Conservation (phyloP, 352 stramenopile genomes). For the Phytophthora kernoviae region DNA sequence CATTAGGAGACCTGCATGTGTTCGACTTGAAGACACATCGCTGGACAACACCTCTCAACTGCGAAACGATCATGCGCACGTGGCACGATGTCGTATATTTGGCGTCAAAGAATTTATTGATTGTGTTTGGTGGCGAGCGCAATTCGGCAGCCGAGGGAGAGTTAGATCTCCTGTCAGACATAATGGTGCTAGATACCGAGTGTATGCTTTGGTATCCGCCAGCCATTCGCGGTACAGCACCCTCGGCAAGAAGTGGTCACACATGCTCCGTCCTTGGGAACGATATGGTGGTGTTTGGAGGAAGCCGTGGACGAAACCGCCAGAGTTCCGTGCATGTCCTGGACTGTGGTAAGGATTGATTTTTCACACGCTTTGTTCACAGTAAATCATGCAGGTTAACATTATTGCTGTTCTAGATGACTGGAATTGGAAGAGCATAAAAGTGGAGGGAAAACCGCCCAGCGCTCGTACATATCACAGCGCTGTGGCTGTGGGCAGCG, state of each 20-base stretch:
- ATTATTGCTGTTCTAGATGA: slow-evolving; percentile 42
- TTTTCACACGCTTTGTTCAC: background rate
- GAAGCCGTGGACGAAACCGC: slow-evolving; percentile 67
- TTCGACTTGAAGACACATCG: slow-evolving; percentile 75
- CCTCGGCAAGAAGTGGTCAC: slow-evolving; percentile 71
- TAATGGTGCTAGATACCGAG: slow-evolving; percentile 93
- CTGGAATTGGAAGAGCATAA: slow-evolving; percentile 91
- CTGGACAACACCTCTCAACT: slow-evolving; percentile 90
- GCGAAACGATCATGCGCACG: slow-evolving; percentile 83
- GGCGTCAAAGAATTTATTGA: slow-evolving; percentile 84
- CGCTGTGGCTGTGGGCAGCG: slow-evolving; percentile 57
- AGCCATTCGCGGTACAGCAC: slow-evolving; percentile 70
- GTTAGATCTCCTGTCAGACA: slow-evolving; percentile 78
- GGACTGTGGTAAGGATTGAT: slow-evolving; percentile 49
- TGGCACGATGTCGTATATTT: slow-evolving; percentile 94
- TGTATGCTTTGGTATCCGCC: slow-evolving; percentile 95
- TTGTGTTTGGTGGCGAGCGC: slow-evolving; percentile 94
- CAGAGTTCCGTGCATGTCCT: slow-evolving; percentile 82
- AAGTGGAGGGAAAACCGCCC: slow-evolving; percentile 89
- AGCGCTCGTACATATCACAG: slow-evolving; percentile 92
- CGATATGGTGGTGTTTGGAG: slow-evolving; percentile 84
- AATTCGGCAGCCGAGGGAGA: slow-evolving; percentile 52
- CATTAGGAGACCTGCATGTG: slow-evolving; percentile 86
- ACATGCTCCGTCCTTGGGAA: slow-evolving; percentile 75
- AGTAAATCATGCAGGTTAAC: slow-evolving; percentile 4